Conservation (phyloP, 2,329 filamentous ascomycete species). For the Curvularia eragrostidis region DNA sequence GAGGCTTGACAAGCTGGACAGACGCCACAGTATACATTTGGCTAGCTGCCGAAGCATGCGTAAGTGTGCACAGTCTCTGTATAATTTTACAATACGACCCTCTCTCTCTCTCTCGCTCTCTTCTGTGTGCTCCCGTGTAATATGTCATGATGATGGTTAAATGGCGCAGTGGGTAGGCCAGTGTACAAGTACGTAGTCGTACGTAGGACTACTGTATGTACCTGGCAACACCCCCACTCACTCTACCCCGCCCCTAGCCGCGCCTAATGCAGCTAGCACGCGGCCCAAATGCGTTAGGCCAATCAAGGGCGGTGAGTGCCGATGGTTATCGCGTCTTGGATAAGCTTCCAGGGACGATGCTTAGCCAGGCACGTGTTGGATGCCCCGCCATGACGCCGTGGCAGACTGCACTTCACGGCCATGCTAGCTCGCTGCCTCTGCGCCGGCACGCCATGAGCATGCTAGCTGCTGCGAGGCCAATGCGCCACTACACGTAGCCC, state of each 20-base stretch:
- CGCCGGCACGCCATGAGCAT: background rate
- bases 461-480: background rate
- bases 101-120: background rate
- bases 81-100: background rate
- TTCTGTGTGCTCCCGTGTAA: background rate
- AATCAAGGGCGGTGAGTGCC: constrained; percentile 16
- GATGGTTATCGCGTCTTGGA: constrained; percentile 8
- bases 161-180: background rate
- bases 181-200: background rate
- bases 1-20: background rate
- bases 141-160: background rate
- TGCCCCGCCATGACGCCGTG: constrained; percentile 20
- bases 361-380: constrained; percentile 18
- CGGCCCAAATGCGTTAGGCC: background rate
- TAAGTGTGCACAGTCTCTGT: background rate
- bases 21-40: background rate
- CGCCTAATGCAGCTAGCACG: constrained; percentile 1
- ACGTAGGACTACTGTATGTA: background rate
- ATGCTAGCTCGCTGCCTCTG: background rate
- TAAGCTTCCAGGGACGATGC: constrained; percentile 31
- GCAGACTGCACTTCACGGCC: constrained; percentile 12
- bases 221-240: constrained; percentile 6
- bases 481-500: background rate
- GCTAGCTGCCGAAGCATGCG: background rate
- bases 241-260: constrained; percentile 6